phyloP scores from a whole-genome alignment of 305 asterid genomes.

The Plantago lanceolata region DNA sequence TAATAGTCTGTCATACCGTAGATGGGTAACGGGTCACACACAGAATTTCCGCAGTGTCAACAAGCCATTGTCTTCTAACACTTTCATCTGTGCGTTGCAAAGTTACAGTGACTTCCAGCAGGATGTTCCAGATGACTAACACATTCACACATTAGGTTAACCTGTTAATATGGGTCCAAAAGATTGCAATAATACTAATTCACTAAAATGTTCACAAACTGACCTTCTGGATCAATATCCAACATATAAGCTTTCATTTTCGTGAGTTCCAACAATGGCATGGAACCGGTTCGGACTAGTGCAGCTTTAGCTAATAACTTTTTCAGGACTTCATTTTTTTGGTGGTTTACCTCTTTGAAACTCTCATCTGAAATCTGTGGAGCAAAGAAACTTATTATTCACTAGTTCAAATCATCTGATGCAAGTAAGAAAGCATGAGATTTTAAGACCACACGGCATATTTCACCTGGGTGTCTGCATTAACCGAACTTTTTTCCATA shows the following conservation, averaged over 20 bases:
- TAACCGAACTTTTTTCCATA: background rate
- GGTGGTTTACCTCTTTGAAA: conserved; percentile 35
- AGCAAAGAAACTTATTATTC: conserved; percentile 20
- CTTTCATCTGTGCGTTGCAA: conserved; percentile 59
- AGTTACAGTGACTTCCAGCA: conserved; percentile 60
- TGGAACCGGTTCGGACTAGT: conserved; percentile 62
- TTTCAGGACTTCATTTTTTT: conserved; percentile 32
- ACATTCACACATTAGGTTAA: conserved; percentile 13
- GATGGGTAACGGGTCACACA: conserved; percentile 82
- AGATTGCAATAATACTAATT: conserved; percentile 10
- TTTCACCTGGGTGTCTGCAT: background rate
- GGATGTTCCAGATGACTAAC: conserved; percentile 77
- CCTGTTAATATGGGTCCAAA: conserved; percentile 15
- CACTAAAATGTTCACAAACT: conserved; percentile 24
- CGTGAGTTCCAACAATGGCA: conserved; percentile 63
- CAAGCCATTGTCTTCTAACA: conserved; percentile 77
- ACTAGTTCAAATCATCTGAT: conserved; percentile 1
- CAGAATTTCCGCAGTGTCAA: conserved; percentile 71
- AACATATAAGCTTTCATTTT: conserved; percentile 42
- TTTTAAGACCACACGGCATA: background rate
- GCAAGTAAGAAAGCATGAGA: background rate
- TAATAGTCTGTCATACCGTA: conserved; percentile 49
- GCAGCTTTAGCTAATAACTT: conserved; percentile 68
- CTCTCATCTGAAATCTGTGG: conserved; percentile 48
- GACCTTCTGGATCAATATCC: conserved; percentile 53